These are phyloP conservation scores for Solanum hybrid DNA, from an alignment of 305 asterid species.

Conservation along the genomic window DNA sequence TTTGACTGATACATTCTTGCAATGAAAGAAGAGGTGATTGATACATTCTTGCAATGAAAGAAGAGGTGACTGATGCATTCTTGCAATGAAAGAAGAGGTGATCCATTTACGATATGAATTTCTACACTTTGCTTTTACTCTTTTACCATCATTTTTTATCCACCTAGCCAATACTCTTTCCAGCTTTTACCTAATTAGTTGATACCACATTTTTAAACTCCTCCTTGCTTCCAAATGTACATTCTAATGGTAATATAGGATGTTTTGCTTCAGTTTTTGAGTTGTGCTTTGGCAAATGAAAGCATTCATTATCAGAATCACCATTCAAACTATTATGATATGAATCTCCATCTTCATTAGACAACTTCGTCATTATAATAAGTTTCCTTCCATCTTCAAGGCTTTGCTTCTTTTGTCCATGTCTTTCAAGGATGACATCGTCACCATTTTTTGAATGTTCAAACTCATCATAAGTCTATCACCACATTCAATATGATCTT, in stretches of 20 bases:
- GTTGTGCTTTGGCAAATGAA: background rate
- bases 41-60: background rate
- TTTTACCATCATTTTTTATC: background rate
- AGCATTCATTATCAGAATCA: background rate
- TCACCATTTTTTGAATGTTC: background rate
- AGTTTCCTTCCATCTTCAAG: background rate
- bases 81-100: background rate
- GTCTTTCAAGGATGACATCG: background rate
- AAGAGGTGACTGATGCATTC: background rate
- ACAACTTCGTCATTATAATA: background rate
- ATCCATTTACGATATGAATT: background rate
- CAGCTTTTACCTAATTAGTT: background rate
- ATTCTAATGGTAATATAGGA: background rate
- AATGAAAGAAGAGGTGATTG: background rate
- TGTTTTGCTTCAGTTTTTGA: background rate
- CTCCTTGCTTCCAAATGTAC: background rate
- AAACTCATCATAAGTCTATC: background rate
- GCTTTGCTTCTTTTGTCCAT: background rate
- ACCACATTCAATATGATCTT: background rate
- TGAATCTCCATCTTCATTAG: background rate
- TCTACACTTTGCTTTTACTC: background rate
- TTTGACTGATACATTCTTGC: background rate
- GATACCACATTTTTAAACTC: background rate
- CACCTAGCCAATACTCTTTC: background rate
- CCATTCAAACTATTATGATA: background rate